These are phyloP conservation scores for Podospora comata DNA, from an alignment of 495 filamentous ascomycete genomes.

Conservation along the genomic window DNA sequence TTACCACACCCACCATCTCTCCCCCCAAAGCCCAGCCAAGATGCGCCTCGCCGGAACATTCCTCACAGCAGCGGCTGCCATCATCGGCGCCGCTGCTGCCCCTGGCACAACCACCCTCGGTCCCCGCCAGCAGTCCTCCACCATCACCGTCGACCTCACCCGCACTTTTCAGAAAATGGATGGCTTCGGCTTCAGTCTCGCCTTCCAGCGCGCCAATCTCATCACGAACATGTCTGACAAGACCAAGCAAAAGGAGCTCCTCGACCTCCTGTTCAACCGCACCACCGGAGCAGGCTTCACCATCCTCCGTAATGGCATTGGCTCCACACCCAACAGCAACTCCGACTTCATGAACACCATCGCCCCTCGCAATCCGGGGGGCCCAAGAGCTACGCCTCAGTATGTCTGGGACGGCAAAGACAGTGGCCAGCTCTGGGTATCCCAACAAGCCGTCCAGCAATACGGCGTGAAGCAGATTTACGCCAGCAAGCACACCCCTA, in stretches of 20 bases:
- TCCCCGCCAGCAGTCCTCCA: slow-evolving; percentile 31
- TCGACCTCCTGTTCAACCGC: slow-evolving; percentile 53
- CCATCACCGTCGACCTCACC: slow-evolving; percentile 43
- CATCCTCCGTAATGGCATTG: slow-evolving; percentile 57
- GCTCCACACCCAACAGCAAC: slow-evolving; percentile 43
- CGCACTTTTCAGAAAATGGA: slow-evolving; percentile 49
- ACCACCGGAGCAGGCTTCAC: slow-evolving; percentile 51
- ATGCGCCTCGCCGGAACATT: slow-evolving; percentile 20
- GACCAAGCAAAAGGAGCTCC: slow-evolving; percentile 42
- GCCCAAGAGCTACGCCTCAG: slow-evolving; percentile 37
- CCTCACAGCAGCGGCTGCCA: slow-evolving; percentile 19
- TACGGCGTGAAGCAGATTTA: slow-evolving; percentile 53
- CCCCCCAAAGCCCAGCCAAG: background rate
- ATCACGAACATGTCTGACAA: slow-evolving; percentile 48
- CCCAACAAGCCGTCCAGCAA: slow-evolving; percentile 46
- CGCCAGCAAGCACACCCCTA: slow-evolving; percentile 35
- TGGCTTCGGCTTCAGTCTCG: slow-evolving; percentile 52
- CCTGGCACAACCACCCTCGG: slow-evolving; percentile 16
- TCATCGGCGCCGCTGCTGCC: slow-evolving; percentile 7
- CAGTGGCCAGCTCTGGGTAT: slow-evolving; percentile 51
- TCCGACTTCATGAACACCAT: slow-evolving; percentile 50
- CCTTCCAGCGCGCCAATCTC: slow-evolving; percentile 54
- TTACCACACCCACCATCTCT: background rate
- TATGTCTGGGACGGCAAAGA: slow-evolving; percentile 55
- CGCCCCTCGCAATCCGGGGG: slow-evolving; percentile 45